Conservation (phyloP, 2,329 filamentous ascomycete genomes). For the Calonectria leucothoes region DNA sequence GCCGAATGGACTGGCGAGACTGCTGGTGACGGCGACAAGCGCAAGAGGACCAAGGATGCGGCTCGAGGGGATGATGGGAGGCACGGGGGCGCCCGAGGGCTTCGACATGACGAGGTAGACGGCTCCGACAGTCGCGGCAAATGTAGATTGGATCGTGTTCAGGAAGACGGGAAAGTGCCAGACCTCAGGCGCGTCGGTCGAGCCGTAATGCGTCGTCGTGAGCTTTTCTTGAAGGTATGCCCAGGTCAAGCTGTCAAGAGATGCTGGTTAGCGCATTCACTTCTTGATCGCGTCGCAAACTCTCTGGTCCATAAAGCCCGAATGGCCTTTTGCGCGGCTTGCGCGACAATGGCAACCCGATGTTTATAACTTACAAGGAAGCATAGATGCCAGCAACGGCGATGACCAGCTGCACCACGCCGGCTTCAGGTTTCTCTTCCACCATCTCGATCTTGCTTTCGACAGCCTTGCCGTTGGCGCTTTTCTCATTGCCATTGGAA, state of each 20-base stretch:
- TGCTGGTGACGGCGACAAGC: slow-evolving; percentile 87
- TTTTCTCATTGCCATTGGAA: slow-evolving; percentile 43
- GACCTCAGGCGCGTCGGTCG: slow-evolving; percentile 72
- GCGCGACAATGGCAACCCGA: background rate
- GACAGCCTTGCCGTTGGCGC: slow-evolving; percentile 39
- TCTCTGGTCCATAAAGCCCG: background rate
- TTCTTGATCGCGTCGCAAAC: background rate
- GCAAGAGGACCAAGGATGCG: slow-evolving; percentile 82
- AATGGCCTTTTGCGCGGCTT: background rate
- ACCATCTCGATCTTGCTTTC: slow-evolving; percentile 40
- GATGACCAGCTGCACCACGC: slow-evolving; percentile 80
- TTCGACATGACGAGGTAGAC: slow-evolving; percentile 81
- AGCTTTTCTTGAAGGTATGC: slow-evolving; percentile 97
- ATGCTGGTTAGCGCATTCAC: background rate
- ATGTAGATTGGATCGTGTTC: slow-evolving; percentile 93
- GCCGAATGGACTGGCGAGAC: slow-evolving; percentile 93
- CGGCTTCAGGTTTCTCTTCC: slow-evolving; percentile 62
- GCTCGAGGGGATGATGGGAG: slow-evolving; percentile 80
- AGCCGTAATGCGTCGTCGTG: slow-evolving; percentile 88
- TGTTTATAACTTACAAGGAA: slow-evolving; percentile 78
- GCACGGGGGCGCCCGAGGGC: slow-evolving; percentile 52
- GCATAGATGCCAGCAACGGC: slow-evolving; percentile 97
- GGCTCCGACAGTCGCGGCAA: slow-evolving; percentile 85
- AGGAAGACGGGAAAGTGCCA: slow-evolving; percentile 96
- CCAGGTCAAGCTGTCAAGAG: slow-evolving; percentile 83